Evolutionary conservation across 345 rosid genomes (phyloP).

Genomic region (Triadica sebifera): DNA sequence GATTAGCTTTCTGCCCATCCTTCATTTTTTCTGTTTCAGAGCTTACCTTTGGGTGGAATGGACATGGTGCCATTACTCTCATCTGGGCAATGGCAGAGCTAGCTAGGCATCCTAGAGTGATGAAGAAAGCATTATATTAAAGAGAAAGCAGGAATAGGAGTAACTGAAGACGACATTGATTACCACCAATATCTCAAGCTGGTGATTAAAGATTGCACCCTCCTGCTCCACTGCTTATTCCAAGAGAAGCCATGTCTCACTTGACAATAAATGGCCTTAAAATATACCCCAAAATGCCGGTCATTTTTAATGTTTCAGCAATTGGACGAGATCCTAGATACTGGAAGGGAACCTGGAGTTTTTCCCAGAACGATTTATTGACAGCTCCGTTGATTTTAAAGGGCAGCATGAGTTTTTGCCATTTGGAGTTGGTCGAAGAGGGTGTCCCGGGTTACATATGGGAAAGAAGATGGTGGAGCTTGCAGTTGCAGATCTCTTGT

Average conservation of each 20-base stretch:
- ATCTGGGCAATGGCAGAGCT: conserved; percentile 19
- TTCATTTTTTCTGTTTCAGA: not conserved
- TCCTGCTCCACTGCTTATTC: conserved; percentile 39
- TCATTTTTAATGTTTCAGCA: conserved; percentile 44
- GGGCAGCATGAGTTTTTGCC: conserved; percentile 18
- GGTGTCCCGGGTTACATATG: conserved; percentile 17
- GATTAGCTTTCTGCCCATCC: not conserved
- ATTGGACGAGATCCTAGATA: conserved; percentile 32
- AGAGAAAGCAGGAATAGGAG: not conserved
- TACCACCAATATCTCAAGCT: conserved; percentile 40
- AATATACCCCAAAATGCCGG: conserved; percentile 31
- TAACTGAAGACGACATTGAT: conserved; percentile 15
- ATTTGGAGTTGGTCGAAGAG: conserved; percentile 22
- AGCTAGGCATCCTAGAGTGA: conserved; percentile 3
- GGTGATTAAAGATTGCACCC: conserved; percentile 55
- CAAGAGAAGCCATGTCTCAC: conserved; percentile 45
- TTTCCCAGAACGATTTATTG: conserved; percentile 8
- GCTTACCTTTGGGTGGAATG: conserved; percentile 8
- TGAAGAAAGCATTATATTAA: conserved; percentile 12
- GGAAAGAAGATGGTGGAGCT: conserved; percentile 8
- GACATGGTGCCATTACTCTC: not conserved
- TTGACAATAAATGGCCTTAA: conserved; percentile 36
- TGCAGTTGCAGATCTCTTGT: conserved; percentile 13
- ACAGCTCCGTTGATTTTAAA: conserved; percentile 10
- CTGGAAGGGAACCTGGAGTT: conserved; percentile 10